Conservation (phyloP, 73 alveolate species). For the Paramecium sexaurelia region DNA sequence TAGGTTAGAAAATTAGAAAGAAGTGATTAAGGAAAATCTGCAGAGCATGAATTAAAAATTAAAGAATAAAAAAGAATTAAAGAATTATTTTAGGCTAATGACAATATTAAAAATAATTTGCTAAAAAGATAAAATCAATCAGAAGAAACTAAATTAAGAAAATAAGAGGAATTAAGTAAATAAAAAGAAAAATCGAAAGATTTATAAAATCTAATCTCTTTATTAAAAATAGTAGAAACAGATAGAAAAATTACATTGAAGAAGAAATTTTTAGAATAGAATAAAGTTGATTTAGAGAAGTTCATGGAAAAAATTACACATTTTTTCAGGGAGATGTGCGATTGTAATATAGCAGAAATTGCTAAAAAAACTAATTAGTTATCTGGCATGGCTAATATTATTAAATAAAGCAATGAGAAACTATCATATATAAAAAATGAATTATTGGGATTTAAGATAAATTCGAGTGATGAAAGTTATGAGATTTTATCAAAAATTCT, state of each 20-base stretch:
- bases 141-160: conserved; percentile 12
- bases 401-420: conserved; percentile 23
- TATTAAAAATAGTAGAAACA: background rate
- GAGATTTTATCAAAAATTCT: conserved; percentile 36
- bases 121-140: conserved; percentile 32
- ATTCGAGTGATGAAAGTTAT: conserved; percentile 31
- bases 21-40: background rate
- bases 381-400: background rate
- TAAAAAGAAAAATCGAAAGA: background rate
- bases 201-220: background rate
- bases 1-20: conserved; percentile 32
- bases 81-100: conserved; percentile 42
- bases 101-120: conserved; percentile 20
- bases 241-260: conserved; percentile 12
- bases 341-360: conserved; percentile 10
- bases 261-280: conserved; percentile 4
- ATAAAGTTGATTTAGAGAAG: conserved; percentile 43
- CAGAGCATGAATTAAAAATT: background rate
- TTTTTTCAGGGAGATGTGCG: conserved; percentile 17
- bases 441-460: background rate
- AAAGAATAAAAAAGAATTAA: conserved; percentile 39
- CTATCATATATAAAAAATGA: background rate
- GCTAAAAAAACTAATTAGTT: background rate
- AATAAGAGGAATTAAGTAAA: conserved; percentile 7
- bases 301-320: conserved; percentile 45